These are phyloP conservation scores for Camellia oleifera DNA, from an alignment of 179 eudicot species.

Conservation along the genomic window DNA sequence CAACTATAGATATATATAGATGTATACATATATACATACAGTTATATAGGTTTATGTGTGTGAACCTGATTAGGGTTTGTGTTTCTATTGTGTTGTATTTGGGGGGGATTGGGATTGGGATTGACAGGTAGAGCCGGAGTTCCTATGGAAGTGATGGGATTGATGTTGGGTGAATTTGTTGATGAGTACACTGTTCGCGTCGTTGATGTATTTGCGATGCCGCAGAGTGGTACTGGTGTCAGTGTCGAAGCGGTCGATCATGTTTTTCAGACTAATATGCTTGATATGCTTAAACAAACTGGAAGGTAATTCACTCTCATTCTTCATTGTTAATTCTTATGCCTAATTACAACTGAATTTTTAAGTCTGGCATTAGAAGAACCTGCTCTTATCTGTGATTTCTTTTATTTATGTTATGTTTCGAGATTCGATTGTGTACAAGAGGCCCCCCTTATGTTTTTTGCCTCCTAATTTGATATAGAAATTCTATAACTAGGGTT, in stretches of 20 bases:
- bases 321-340: background rate
- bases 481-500: background rate
- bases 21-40: background rate
- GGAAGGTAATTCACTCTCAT: slow-evolving; percentile 54
- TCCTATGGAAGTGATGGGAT: slow-evolving; percentile 98
- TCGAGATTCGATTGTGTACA: background rate
- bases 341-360: too few species aligned
- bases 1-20: too few species aligned
- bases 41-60: too few species aligned
- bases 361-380: background rate
- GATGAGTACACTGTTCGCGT: slow-evolving; percentile 95
- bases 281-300: slow-evolving; percentile 91
- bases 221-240: slow-evolving; percentile 99
- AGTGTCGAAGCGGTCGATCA: slow-evolving; percentile 98
- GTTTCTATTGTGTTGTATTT: background rate
- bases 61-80: slow-evolving; percentile 26
- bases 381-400: background rate
- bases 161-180: slow-evolving; percentile 94
- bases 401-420: background rate
- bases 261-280: slow-evolving; percentile 92
- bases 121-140: slow-evolving; percentile 85
- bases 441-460: background rate
- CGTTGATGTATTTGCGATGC: slow-evolving; percentile 97
- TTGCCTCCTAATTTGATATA: background rate
- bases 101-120: background rate